Base-by-base conservation (phyloP, 2,329 filamentous ascomycete genomes). In the Ceratocystis ficicola region DNA sequence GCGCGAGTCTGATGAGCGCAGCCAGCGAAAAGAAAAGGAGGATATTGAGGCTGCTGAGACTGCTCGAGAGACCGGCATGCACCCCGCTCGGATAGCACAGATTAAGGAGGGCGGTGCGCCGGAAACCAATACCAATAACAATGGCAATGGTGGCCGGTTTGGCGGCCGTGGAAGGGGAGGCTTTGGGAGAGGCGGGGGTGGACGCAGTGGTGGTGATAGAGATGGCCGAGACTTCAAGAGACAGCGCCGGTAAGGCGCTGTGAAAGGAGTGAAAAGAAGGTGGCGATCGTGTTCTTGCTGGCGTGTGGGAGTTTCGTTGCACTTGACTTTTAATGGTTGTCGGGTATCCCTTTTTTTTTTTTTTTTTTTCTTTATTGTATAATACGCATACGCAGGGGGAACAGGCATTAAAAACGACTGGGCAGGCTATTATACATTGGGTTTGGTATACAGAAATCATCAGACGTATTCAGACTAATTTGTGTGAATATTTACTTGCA, bases 71-170 rank as follows among this genome's bases (percentile, higher is more conserved):
- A 69, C 70, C 69, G 71, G 73, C 66, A 78, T 84, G 59, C 82
- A 84, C 69, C 81, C 82, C 2, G 83, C 81, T 69, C 77, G 81
- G 32, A 73, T 79, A 66, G 78, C 69, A 10, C 69, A 69, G 69
- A 72, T 74, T 32, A 48, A 48, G 55, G 55, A 17, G 22, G 65
- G 65, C 12, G 63, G 65, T 7, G 66, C 46, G 1, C 4, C 46
- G 25, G 62, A 7, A 36, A 48, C 7, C 22, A 30, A 22, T 5
- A 41, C 50, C n/a, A 57, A 62, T 10, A 59, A 63, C 12, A 36
- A 64, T 17, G 66, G 68, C 0, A 44, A 60, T n/a, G 60, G 67
- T 12, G 55, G 61, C 12, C 52, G 62, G 20, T 20, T 61, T 1
- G 63, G 66, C 7, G 63, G 68, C 1, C 30, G 63, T 32, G 66